These are phyloP conservation scores for Coniosporium tulheliwenetii DNA, from an alignment of 2,329 filamentous ascomycete genomes.

Conservation along the genomic window DNA sequence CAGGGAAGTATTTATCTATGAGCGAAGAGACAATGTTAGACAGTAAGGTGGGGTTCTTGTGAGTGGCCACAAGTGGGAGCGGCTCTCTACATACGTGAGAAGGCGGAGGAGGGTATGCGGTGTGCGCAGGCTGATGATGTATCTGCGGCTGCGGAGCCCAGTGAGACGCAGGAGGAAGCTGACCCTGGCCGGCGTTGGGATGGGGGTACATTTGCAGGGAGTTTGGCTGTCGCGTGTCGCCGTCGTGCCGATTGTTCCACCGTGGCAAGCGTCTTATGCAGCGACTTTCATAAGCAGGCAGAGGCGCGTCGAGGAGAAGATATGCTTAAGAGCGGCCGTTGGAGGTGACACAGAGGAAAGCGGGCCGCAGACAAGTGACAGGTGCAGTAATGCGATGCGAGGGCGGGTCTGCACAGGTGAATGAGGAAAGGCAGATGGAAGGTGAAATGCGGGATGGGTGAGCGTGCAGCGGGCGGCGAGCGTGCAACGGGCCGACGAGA, in stretches of 20 bases:
- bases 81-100: constrained; percentile 1
- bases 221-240: constrained; percentile 1
- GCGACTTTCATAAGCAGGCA: constrained; percentile 1
- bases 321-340: neutral
- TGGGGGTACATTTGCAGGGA: constrained; percentile 6
- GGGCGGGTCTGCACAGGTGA: neutral
- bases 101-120: constrained; percentile 5
- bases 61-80: neutral
- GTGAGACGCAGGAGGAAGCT: constrained; percentile 6
- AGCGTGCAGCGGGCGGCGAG: too few relatives aligned
- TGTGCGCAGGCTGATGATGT: constrained; percentile 1
- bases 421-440: too few relatives aligned
- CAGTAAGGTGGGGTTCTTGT: neutral
- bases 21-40: neutral
- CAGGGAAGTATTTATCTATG: neutral
- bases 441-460: too few relatives aligned
- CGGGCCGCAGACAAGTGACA: neutral
- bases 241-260: neutral
- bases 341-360: neutral
- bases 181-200: constrained; percentile 16
- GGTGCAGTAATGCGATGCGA: neutral
- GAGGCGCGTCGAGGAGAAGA: neutral
- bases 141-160: constrained; percentile 2
- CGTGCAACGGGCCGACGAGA: too few relatives aligned
- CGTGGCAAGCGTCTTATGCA: neutral